Percentiles rank a stretch among this genome's conserved stretches.
These are phyloP conservation scores for Calonectria multiphialidica DNA, from an alignment of 2,329 filamentous ascomycete genomes.

Conservation along the genomic window DNA sequence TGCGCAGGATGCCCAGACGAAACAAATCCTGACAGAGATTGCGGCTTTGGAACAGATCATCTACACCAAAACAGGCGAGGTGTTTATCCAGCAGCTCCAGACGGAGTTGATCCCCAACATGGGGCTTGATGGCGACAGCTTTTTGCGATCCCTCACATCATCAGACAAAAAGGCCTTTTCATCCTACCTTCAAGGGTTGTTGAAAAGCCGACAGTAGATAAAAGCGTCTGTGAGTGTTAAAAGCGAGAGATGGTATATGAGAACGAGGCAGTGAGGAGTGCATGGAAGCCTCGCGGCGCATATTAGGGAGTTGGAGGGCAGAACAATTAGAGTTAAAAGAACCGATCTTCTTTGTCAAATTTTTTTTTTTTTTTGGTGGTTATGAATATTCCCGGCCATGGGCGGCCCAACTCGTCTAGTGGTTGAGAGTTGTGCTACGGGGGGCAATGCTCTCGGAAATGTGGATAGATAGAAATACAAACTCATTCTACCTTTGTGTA, in stretches of 20 bases:
- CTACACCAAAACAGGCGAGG: conserved; percentile 87
- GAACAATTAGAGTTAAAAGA: conserved; percentile 45
- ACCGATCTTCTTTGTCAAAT: conserved; percentile 42
- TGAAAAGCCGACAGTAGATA: conserved; percentile 58
- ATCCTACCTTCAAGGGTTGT: conserved; percentile 71
- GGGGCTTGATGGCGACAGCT: conserved; percentile 72
- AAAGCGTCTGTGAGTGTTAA: background rate
- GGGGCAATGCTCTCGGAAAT: background rate
- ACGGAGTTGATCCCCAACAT: conserved; percentile 73
- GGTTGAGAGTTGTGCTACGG: conserved; percentile 19
- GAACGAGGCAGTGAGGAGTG: conserved; percentile 22
- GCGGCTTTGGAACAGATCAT: conserved; percentile 89
- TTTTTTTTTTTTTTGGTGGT: conserved; percentile 12
- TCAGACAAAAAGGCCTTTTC: conserved; percentile 72
- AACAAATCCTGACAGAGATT: conserved; percentile 89
- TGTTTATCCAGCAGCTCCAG: conserved; percentile 80
- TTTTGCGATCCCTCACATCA: conserved; percentile 68
- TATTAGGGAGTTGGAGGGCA: conserved; percentile 46
- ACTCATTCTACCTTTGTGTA: background rate
- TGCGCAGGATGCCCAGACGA: conserved; percentile 85
- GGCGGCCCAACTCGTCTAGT: conserved; percentile 28
- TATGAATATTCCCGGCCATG: conserved; percentile 41
- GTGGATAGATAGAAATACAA: conserved; percentile 23
- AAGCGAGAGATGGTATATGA: conserved; percentile 50
- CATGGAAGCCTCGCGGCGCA: conserved; percentile 44